Evolutionary conservation across 257 asterid species (phyloP).

Genomic region (Nicotiana benthamiana): DNA sequence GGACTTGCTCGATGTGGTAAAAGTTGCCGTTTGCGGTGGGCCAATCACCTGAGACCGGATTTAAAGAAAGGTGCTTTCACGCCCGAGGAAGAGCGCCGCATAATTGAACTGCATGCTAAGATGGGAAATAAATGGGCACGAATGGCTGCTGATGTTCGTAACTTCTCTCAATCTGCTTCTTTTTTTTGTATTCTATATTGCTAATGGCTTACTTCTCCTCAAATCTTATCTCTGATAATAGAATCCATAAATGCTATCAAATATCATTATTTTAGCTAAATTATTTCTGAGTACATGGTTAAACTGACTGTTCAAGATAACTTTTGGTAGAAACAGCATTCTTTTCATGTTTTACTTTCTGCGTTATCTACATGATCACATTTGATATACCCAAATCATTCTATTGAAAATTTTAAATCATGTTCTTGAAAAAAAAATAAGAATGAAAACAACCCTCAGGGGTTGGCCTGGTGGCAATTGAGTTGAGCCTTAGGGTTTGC

Average conservation of each 20-base stretch:
- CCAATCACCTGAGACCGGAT: constrained; percentile 61
- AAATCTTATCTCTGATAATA: neutral
- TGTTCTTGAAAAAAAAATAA: neutral
- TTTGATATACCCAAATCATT: neutral
- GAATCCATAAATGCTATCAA: neutral
- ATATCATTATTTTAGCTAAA: neutral
- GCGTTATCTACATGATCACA: neutral
- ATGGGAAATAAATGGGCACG: constrained; percentile 67
- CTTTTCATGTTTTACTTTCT: neutral
- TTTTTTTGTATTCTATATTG: neutral
- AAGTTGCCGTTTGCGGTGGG: constrained; percentile 67
- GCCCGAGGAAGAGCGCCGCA: constrained; percentile 41
- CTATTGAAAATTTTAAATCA: neutral
- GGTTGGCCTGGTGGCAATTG: no score
- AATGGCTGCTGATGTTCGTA: constrained; percentile 55
- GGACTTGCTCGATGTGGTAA: constrained; percentile 65
- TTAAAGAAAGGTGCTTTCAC: constrained; percentile 54
- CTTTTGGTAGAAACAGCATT: neutral
- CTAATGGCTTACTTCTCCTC: neutral
- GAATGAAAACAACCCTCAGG: neutral
- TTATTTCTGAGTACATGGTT: neutral
- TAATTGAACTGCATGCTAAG: constrained; percentile 51
- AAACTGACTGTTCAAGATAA: neutral
- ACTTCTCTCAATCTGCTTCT: neutral
- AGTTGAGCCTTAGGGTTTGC: no score